Base-by-base conservation (phyloP, 1,284 basidiomycete species). In the Cutaneotrichosporon arboriforme region DNA sequence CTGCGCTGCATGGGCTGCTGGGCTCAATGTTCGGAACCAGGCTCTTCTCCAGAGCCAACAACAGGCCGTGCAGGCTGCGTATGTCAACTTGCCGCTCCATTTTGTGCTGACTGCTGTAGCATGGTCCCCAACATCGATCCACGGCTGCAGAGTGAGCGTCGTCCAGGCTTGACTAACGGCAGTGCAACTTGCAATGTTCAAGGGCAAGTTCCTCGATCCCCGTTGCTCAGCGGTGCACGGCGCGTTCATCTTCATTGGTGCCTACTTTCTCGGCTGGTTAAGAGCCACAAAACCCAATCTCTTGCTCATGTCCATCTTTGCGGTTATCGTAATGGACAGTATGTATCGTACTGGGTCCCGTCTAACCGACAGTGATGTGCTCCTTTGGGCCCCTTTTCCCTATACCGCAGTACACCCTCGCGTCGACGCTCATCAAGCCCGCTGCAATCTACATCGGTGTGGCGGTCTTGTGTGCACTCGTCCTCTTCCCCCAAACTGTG, bases 401-500 rank as follows among this genome's bases (percentile, higher is more conserved):
- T 0, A 78, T 79, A 17, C 59, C 77, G 0, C 76, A 85, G 54
- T 90, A 88, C 65, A 83, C 79, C 1, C 67, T 90, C 26, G 73
- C 72, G 0, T 67, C 72, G 26, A 66, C 56, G 38, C 77, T 88
- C 55, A 68, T 86, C 46, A 79, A 83, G 22, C 84, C 86, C 0
- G 77, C 82, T 0, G 67, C 75, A 1, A 81, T 78, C 55, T 87
- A 83, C 68, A 67, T 83, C 44, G 86, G 80, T 2, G 80, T 85
- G 40, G 84, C 81, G 0, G 51, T 85, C 21, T 76, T 77, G 4
- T 72, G 79, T 18, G 79, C 83, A 22, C 58, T 84, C 15, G 64
- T 88, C 34, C 76, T 89, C 55, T 90, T 89, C 66, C 88, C 88
- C 1, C 81, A 86, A 69, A 83, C 83, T 8, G 73, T 88, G 53